Base-by-base conservation (phyloP, 2,329 filamentous ascomycete genomes). In the Aspergillus hortae region DNA sequence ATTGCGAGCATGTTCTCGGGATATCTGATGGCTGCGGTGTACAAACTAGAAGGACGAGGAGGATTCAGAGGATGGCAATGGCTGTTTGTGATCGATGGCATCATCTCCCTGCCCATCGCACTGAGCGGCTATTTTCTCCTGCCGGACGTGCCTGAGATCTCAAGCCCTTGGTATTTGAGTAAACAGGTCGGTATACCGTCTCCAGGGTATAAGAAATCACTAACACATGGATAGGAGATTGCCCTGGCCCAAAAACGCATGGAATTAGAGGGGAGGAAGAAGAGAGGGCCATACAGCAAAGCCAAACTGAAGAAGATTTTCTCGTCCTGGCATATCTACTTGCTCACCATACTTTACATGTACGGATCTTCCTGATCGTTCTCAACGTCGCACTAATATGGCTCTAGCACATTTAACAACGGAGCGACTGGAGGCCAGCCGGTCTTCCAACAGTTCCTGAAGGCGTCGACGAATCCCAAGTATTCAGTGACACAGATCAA, bases 321-420 rank as follows among this genome's bases (percentile, higher is more conserved):
- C 51, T 74, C 75, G 0, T 81, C 79, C 5, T 88, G 85, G 85
- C 84, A 85, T 55, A 81, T 88, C 1, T 88, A 84, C 50, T 57
- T 79, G 0, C 69, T 88, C 3, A 77, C 77, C 0, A 49, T 81
- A 0, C 66, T 86, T 1, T 88, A 87, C 62, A 75, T 87, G 61
- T 77, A 54, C 44, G 70, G 30, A 57, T 11, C 4, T 6, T 11
- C 5, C 2, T 9, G 10, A 33, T 11, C 2, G 4, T 14, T n/a
- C 9, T 4, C 12, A 15, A 14, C 1, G 4, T 1, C 25, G 30
- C 36, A 43, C 17, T 46, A 49, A 53, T 10, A 54, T 10, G 2
- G 10, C n/a, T 14, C 3, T 38, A 74, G 71, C 48, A 67, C 80
- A 40, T 87, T 86, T 72, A 86, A 85, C 66, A 87, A 88, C 58